Base-by-base conservation (phyloP, 2,329 filamentous ascomycete genomes). In the Botryosphaeria dothidea region DNA sequence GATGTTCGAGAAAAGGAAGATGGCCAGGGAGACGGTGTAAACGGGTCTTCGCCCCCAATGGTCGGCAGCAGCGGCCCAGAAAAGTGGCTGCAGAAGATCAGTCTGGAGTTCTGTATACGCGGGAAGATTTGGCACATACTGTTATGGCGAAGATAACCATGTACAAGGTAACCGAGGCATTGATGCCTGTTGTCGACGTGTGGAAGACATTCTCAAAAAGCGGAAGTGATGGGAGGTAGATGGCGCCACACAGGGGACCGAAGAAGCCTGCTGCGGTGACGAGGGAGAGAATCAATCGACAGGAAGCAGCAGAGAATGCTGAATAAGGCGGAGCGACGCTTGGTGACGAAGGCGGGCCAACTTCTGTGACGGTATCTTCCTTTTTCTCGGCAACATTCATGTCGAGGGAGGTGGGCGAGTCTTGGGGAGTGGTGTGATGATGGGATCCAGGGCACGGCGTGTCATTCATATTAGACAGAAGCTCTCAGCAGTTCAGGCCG, bases 81-180 rank as follows among this genome's bases (percentile, higher is more conserved):
- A 78, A 11, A 81, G 72, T n/a, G 79, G 80, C 43, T 66, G 41
- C 13, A 19, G 29, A 38, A 23, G 21, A 17, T 54, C 17, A 56
- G 71, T 75, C 38, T 31, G 11, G 34, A 25, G 2, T 17, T 1
- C 7, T 1, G 34, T 9, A 29, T 23, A 3, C 3, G 27, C 3
- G 9, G 19, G 25, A 27, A 23, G 23, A 23, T 9, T 11, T 6
- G 11, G 4, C 6, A 56, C 49, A 17, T 21, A 66, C 64, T 8
- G 75, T 75, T 17, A 82, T 60, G 17, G 79, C 80, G 65, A 82
- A 82, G 0, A 80, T 74, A 9, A 76, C 71, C 78, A 80, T 81
- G 68, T 81, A 82, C 3, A 81, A 75, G 0, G 77, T 76, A n/a
- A 82, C 79, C 0, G 80, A 80, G 3, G 74, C 78, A 67, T 82